Conservation (phyloP, 352 stramenopile species). For the Pythium biforme region DNA sequence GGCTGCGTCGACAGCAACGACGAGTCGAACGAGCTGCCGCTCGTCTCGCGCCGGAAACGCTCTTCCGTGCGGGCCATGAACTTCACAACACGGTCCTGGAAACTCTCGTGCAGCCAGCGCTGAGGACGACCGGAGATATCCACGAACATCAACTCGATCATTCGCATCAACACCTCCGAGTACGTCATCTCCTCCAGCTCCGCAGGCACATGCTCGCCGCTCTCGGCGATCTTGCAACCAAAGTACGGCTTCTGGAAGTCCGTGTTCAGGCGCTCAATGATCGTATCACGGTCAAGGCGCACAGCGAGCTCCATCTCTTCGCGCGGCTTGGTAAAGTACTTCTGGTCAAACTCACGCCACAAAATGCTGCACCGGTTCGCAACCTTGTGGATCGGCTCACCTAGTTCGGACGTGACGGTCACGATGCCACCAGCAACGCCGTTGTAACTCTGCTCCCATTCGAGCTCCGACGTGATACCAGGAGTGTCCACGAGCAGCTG, state of each 20-base stretch:
- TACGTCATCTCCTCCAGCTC: constrained; percentile 89
- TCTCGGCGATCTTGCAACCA: constrained; percentile 51
- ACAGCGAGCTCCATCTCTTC: constrained; percentile 71
- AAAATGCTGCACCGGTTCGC: constrained; percentile 71
- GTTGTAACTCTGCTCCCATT: constrained; percentile 83
- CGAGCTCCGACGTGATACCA: constrained; percentile 64
- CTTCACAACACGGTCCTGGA: constrained; percentile 59
- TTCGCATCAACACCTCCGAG: constrained; percentile 62
- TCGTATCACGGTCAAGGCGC: constrained; percentile 66
- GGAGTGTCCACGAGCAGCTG: constrained; percentile 77
- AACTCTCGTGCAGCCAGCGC: constrained; percentile 79
- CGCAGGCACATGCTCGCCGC: constrained; percentile 34
- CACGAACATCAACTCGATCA: constrained; percentile 83
- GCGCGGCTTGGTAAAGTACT: constrained; percentile 79
- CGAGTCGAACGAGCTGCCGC: constrained; percentile 39
- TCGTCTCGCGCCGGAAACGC: constrained; percentile 49
- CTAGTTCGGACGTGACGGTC: constrained; percentile 82
- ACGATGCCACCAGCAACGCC: constrained; percentile 64
- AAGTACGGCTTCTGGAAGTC: constrained; percentile 92
- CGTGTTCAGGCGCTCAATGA: constrained; percentile 76
- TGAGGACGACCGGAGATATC: constrained; percentile 43
- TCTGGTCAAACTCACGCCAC: constrained; percentile 85
- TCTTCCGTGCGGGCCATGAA: constrained; percentile 73
- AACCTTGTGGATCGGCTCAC: constrained; percentile 86
- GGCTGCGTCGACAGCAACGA: constrained; percentile 44